These are phyloP conservation scores for Beauveria scarabaeidicola DNA, from an alignment of 2,329 filamentous ascomycete genomes.

Conservation along the genomic window DNA sequence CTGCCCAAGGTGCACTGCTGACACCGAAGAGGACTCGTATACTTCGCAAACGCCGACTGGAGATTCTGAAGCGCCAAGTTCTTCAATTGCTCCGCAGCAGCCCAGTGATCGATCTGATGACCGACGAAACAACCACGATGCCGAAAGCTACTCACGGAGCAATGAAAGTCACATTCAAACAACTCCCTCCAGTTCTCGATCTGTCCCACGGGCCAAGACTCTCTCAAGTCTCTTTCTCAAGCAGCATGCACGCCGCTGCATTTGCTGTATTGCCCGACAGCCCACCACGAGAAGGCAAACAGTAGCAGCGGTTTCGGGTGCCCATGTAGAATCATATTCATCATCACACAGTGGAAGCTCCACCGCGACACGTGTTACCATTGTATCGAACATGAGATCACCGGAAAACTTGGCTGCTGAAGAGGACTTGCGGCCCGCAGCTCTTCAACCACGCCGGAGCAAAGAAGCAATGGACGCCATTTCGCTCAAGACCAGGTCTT, in stretches of 20 bases:
- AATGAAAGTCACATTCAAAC: background rate
- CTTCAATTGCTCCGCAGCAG: background rate
- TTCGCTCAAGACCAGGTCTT: background rate
- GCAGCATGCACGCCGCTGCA: slow-evolving; percentile 21
- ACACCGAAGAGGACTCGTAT: slow-evolving; percentile 13
- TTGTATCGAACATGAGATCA: background rate
- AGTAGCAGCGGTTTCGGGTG: slow-evolving; percentile 8
- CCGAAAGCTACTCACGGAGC: background rate
- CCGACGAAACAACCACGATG: background rate
- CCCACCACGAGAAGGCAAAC: slow-evolving; percentile 9
- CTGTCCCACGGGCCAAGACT: slow-evolving; percentile 17
- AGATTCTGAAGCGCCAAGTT: background rate
- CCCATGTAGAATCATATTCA: background rate
- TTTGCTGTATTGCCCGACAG: slow-evolving; percentile 21
- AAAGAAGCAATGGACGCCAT: background rate
- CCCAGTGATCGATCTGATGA: background rate
- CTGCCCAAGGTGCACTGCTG: slow-evolving; percentile 37
- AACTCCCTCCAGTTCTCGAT: slow-evolving; percentile 1
- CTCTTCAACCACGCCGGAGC: slow-evolving; percentile 7
- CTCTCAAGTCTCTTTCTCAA: slow-evolving; percentile 20
- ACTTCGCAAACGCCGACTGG: background rate
- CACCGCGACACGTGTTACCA: slow-evolving; percentile 2
- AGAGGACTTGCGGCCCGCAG: slow-evolving; percentile 1
- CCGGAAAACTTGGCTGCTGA: background rate
- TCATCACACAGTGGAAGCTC: slow-evolving; percentile 7